Evolutionary conservation across 225 moss, liverwort and hornwort genomes (phyloP).

Genomic region (Neckera pumila): DNA sequence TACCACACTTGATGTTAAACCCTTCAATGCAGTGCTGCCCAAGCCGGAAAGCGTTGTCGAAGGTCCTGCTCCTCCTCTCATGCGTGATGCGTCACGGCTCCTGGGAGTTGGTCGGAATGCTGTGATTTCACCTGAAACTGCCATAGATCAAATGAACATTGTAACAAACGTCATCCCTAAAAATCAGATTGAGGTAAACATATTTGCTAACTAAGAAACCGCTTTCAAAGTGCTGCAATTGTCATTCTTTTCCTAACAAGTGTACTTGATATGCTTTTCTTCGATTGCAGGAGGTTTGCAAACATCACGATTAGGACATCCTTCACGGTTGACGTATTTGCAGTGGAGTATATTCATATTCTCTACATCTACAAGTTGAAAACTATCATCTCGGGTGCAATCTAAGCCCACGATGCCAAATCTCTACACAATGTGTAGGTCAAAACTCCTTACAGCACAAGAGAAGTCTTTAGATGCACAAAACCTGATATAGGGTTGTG

Average conservation of each 20-base stretch:
- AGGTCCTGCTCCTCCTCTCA: not conserved
- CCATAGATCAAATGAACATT: not conserved
- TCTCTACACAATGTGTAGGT: not conserved
- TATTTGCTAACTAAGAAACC: not conserved
- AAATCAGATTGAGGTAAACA: not conserved
- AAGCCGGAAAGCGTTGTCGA: not conserved
- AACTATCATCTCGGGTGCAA: not conserved
- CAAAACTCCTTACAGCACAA: not conserved
- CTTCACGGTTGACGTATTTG: not conserved
- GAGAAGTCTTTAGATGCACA: not conserved
- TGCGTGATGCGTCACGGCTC: not conserved
- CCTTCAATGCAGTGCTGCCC: not conserved
- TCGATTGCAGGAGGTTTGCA: not conserved
- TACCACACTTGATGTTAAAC: not conserved
- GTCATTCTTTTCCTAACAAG: not conserved
- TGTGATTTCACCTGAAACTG: not conserved
- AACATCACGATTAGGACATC: not conserved
- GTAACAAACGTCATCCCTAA: not conserved
- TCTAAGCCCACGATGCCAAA: not conserved
- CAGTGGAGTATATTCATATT: not conserved
- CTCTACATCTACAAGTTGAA: not conserved
- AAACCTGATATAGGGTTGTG: slow-evolving; percentile 3
- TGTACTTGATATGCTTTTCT: not conserved
- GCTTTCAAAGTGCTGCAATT: not conserved
- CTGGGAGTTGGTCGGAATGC: not conserved